phyloP scores from a whole-genome alignment of 768 basidiomycete species.

The Mycena vitilis region DNA sequence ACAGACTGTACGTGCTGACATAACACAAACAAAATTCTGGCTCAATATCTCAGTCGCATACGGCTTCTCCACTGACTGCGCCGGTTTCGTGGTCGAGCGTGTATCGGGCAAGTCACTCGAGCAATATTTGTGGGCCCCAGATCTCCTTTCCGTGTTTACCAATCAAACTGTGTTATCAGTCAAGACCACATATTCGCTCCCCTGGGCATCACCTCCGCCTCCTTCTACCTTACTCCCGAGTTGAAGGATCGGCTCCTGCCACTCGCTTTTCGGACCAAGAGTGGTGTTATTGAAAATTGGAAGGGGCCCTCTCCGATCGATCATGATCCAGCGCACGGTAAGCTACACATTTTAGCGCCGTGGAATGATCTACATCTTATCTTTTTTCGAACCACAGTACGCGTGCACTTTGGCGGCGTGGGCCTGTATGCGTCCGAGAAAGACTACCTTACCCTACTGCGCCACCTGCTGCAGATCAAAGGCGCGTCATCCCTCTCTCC shows the following conservation, averaged over 20 bases:
- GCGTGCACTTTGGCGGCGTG: conserved; percentile 1
- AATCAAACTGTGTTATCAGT: neutral
- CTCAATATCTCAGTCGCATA: conserved; percentile 30
- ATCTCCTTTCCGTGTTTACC: neutral
- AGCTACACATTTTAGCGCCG: neutral
- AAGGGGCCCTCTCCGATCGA: conserved; percentile 26
- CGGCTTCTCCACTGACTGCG: conserved; percentile 39
- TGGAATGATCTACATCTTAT: neutral
- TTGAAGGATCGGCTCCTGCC: conserved; percentile 30
- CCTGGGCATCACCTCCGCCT: conserved; percentile 35
- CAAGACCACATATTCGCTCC: conserved; percentile 38
- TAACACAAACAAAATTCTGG: neutral
- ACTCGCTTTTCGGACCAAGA: conserved; percentile 29
- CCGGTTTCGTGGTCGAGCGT: conserved; percentile 45
- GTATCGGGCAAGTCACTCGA: conserved; percentile 42
- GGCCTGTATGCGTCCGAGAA: conserved; percentile 28
- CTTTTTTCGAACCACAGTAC: neutral
- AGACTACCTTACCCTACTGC: conserved; percentile 37
- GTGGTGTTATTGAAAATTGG: conserved; percentile 30
- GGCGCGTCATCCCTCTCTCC: neutral
- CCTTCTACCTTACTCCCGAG: conserved; percentile 38
- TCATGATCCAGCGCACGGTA: conserved; percentile 36
- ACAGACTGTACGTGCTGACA: neutral
- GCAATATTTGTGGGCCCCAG: conserved; percentile 42
- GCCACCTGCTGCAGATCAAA: conserved; percentile 30